Evolutionary conservation across 305 asterid species (phyloP), one percentile per base, ranked within the genome.

Genomic region (Fraxinus angustifolia): DNA sequence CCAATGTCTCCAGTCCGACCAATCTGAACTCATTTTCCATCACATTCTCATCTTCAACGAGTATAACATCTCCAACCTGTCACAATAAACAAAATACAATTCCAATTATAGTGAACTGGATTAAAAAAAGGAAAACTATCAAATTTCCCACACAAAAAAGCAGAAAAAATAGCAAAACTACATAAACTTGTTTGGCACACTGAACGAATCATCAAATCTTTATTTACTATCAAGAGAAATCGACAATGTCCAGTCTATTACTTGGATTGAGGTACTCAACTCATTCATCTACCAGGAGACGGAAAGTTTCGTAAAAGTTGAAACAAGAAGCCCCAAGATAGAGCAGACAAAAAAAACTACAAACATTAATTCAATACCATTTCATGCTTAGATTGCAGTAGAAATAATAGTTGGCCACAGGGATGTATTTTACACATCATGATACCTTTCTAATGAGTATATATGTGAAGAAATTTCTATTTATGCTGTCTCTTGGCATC

Each of bases 51-150:
- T 90, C 91, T 76, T 87, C 83, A 53, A 92, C 80, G 17, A 92
- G 93, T 77, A 92, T 45, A 84, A 89, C 93, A 74, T 92, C 93
- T 79, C 94, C 94, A 30, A 90, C 93, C 97, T 92, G 82, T 75
- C 74, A 84, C 31, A 23, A 50, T 65, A 8, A 72, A 48, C 50
- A 19, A 10, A 21, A 67, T 71, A 42, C 60, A 2, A 80, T 60
- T 60, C 78, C 83, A 50, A 82, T 28, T 5, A 76, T 56, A 56
- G 26, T n/a, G 67, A 28, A 56, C 67, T 17, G 28, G 67, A 65
- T 34, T 16, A 60, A 16, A 26, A 62, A 56, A 17, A 56, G 60
- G 21, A 48, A 8, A 56, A 40, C 45, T 36, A 50, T 78, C 78
- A 76, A 35, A 36, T 75, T 42, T 45, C 78, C 56, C 71, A 60